Conservation (phyloP, 176 grass and related monocot species). For the Elymus sibiricus region DNA sequence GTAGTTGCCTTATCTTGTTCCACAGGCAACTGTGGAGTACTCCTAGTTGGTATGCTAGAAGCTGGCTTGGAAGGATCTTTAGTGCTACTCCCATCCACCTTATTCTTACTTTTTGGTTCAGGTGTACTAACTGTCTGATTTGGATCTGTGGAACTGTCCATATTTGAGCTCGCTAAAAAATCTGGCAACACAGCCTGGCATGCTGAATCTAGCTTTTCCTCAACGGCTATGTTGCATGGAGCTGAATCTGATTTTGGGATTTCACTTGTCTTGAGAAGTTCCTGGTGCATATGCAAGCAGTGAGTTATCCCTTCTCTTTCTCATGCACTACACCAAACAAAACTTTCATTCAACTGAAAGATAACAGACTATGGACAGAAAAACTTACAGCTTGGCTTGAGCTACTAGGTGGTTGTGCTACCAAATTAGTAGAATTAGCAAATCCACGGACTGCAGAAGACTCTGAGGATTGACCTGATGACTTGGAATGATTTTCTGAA, state of each 20-base stretch:
- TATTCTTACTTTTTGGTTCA: constrained; percentile 15
- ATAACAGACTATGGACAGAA: constrained; percentile 1
- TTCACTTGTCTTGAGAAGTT: constrained; percentile 19
- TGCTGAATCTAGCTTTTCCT: constrained; percentile 35
- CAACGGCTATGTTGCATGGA: constrained; percentile 30
- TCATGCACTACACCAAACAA: not conserved
- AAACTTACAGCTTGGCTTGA: constrained; percentile 41
- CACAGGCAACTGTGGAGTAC: constrained; percentile 23
- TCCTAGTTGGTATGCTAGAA: constrained; percentile 6
- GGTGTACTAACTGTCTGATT: constrained; percentile 6
- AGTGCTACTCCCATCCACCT: not conserved
- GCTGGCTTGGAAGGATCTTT: constrained; percentile 5
- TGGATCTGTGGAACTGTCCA: constrained; percentile 21
- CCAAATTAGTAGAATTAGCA: constrained; percentile 37
- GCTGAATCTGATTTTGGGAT: constrained; percentile 32
- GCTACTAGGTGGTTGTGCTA: constrained; percentile 28
- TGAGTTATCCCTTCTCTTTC: not conserved
- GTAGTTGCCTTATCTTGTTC: constrained; percentile 34
- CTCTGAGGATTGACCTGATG: constrained; percentile 36
- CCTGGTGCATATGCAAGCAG: constrained; percentile 45
- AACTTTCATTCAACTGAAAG: not conserved
- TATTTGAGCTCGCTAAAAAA: constrained; percentile 12
- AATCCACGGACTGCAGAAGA: constrained; percentile 22
- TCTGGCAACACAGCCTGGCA: constrained; percentile 20
- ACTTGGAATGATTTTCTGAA: constrained; percentile 48